Conservation (phyloP, 371 early-diverging fungal genomes). For the Mortierella sp. region DNA sequence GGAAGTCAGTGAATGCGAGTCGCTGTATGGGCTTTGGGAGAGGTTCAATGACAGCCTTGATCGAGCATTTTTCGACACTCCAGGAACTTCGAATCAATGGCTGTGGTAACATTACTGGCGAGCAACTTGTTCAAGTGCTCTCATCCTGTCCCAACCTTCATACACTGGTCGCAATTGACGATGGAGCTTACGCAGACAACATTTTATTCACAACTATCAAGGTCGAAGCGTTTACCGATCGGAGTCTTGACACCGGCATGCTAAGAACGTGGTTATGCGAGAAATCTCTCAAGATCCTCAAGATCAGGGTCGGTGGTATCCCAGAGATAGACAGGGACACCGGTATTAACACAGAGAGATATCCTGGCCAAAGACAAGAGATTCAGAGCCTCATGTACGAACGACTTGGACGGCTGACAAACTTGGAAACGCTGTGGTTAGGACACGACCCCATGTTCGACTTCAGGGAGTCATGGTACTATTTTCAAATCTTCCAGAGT, state of each 20-base stretch:
- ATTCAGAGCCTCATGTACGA: conserved; percentile 5
- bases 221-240: background rate
- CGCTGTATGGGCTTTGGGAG: too few relatives aligned
- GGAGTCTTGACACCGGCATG: background rate
- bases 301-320: conserved; percentile 6
- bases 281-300: conserved; percentile 8
- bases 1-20: too few relatives aligned
- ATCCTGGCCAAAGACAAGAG: background rate
- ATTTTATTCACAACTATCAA: background rate
- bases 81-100: too few relatives aligned
- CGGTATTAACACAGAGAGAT: background rate
- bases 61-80: too few relatives aligned
- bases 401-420: background rate
- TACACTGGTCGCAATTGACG: background rate
- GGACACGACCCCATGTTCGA: background rate
- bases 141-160: conserved; percentile 4
- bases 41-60: too few relatives aligned
- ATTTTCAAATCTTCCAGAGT: too few relatives aligned
- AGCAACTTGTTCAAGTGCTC: too few relatives aligned
- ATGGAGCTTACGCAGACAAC: background rate
- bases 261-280: conserved; percentile 9
- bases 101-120: too few relatives aligned
- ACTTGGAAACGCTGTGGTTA: conserved; percentile 1
- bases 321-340: conserved; percentile 5
- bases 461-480: too few relatives aligned